Evolutionary conservation across 1,139 yeast genomes (phyloP), one percentile per base, ranked within the genome.

Genomic region (Pichia sp.): DNA sequence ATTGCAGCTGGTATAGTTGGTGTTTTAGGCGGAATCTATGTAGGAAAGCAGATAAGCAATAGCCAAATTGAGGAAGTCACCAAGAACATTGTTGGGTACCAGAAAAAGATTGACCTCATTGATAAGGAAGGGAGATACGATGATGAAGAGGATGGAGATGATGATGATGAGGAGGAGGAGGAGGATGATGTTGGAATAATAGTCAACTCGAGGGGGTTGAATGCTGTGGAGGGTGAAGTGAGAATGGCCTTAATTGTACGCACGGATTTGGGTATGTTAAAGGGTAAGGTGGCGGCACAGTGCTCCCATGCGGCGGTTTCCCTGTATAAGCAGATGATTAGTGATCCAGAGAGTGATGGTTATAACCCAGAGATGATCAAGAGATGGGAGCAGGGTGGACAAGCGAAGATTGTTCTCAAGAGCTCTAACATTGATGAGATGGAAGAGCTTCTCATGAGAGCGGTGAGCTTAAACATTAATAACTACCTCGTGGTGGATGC

Each of bases 221-320:
- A 80, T 49, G 74, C 67, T 16, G 62, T 77, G 15, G 84, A 77
- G 3, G 91, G 85, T 4, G 94, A 84, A 56, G 88, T 83, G 29
- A 68, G 87, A 47, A 82, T 91, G 95, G 87, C 93, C 0, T 65
- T 93, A 26, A 75, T 87, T 2, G 88, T 91, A 1, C 76, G 98
- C 42, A 85, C 82, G 30, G 98, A 91, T 56, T 64, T 91, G 45
- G 79, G 77, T 38, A 91, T 91, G 98, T 79, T 84, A 31, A 87
- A 86, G 60, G 98, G 98, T 24, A 93, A 93, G 57, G 83, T 85
- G 1, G 97, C 97, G 2, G 98, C 98, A 2, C 99, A 91, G 58
- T 88, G 97, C 58, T 81, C 87, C 35, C 99, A 91, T 63, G 98
- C 98, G n/a, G 93, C 98, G 0, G 67, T 91, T 32, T 91, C 94